Conservation (phyloP, 1,284 basidiomycete genomes). For the Neotropicomus parvogracilis region DNA sequence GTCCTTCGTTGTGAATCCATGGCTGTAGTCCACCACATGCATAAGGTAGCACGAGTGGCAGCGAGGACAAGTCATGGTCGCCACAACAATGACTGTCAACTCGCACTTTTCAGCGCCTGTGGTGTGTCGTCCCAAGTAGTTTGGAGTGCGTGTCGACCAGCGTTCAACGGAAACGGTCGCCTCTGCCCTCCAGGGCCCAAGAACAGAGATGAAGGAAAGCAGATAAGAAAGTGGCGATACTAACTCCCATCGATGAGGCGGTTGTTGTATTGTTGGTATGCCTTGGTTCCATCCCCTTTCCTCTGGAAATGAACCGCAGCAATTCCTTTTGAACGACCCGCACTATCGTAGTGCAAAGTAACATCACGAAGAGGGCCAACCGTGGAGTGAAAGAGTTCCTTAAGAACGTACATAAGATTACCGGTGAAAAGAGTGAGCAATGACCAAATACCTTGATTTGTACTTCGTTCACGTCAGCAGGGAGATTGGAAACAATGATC, state of each 20-base stretch:
- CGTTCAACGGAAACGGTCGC: constrained; percentile 23
- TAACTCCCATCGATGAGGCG: constrained; percentile 99
- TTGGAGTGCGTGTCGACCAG: constrained; percentile 24
- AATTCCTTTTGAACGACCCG: constrained; percentile 86
- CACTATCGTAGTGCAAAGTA: constrained; percentile 80
- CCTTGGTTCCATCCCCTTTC: constrained; percentile 88
- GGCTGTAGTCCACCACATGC: constrained; percentile 28
- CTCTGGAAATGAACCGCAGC: constrained; percentile 86
- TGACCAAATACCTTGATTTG: constrained; percentile 80
- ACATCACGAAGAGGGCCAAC: constrained; percentile 86
- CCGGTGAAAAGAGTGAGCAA: not conserved
- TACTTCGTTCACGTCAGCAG: constrained; percentile 89
- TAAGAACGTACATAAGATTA: constrained; percentile 11
- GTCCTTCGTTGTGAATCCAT: constrained; percentile 24
- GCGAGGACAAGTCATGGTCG: constrained; percentile 33
- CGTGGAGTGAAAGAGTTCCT: constrained; percentile 93
- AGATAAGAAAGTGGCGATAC: constrained; percentile 61
- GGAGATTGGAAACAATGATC: constrained; percentile 96
- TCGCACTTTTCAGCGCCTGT: constrained; percentile 32
- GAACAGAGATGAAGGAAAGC: constrained; percentile 33
- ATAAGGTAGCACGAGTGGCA: constrained; percentile 15
- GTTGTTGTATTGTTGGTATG: constrained; percentile 94
- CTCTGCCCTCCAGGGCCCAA: constrained; percentile 20
- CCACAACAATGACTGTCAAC: constrained; percentile 32
- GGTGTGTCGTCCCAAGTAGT: constrained; percentile 26